phyloP scores from a whole-genome alignment of 306 rosid species.

The Calophaca sinica region DNA sequence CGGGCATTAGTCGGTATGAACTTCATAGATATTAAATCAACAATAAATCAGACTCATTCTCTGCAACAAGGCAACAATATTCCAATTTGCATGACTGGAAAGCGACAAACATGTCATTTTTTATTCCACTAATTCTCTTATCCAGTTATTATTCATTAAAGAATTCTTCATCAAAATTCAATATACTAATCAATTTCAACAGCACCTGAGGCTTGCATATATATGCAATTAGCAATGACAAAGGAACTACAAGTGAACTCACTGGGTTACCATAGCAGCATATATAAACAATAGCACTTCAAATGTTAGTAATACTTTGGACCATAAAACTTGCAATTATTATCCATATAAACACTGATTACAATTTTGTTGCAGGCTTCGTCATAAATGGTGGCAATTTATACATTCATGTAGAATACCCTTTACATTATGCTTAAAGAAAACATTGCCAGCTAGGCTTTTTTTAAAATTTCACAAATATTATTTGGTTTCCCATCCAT shows the following conservation, averaged over 20 bases:
- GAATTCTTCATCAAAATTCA: slow-evolving; percentile 20
- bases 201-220: slow-evolving; percentile 6
- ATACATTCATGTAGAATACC: not conserved
- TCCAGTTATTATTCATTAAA: slow-evolving; percentile 11
- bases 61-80: no score
- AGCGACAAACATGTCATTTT: not conserved
- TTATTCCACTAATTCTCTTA: slow-evolving; percentile 11
- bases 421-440: no score
- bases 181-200: slow-evolving; percentile 1
- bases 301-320: not conserved
- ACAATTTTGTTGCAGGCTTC: no score
- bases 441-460: no score
- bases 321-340: no score
- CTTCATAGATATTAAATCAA: no score
- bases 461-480: no score
- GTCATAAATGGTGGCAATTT: slow-evolving; percentile 11
- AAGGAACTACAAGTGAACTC: not conserved
- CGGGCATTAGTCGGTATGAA: not conserved
- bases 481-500: no score
- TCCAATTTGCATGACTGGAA: not conserved
- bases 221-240: slow-evolving; percentile 4
- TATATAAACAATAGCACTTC: not conserved
- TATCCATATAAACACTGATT: no score
- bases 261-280: not conserved
- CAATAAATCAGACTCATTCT: no score